A percentile compares a stretch with the other conserved stretches of the same genome.
phyloP scores from a whole-genome alignment of 1,139 yeast genomes.

The Blastobotrys malaysiensis region DNA sequence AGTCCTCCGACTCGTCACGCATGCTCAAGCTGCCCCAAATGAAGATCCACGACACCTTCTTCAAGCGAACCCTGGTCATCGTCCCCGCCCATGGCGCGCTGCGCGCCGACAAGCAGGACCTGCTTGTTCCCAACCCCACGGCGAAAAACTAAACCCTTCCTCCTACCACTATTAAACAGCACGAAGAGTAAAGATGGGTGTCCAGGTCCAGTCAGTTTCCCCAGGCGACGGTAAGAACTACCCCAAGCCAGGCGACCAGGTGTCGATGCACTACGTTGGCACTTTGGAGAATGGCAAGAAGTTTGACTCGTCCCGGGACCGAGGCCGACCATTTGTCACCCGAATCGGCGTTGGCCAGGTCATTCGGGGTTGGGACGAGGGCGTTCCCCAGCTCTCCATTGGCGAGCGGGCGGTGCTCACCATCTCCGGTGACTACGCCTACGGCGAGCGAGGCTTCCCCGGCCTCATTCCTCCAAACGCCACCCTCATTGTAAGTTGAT shows the following conservation, averaged over 20 bases:
- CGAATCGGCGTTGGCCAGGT: slow-evolving; percentile 94
- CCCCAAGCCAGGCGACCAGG: slow-evolving; percentile 82
- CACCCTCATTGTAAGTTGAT: slow-evolving; percentile 51
- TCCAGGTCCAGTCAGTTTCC: slow-evolving; percentile 32
- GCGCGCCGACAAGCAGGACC: slow-evolving; percentile 22
- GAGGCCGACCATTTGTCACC: slow-evolving; percentile 93
- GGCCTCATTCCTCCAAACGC: slow-evolving; percentile 96
- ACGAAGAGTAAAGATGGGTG: slow-evolving; percentile 33
- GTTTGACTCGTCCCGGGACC: slow-evolving; percentile 90
- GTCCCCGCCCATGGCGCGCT: slow-evolving; percentile 41
- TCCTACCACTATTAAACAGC: not conserved
- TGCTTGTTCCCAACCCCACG: slow-evolving; percentile 11
- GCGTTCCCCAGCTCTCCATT: slow-evolving; percentile 81
- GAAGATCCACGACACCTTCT: slow-evolving; percentile 59
- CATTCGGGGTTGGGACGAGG: slow-evolving; percentile 94
- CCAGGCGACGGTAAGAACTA: slow-evolving; percentile 77
- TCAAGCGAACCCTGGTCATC: slow-evolving; percentile 58
- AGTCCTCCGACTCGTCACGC: slow-evolving; percentile 20
- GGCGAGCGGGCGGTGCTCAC: slow-evolving; percentile 91
- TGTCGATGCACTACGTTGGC: slow-evolving; percentile 88
- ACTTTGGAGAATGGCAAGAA: slow-evolving; percentile 90
- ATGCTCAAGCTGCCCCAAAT: slow-evolving; percentile 49
- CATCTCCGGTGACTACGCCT: slow-evolving; percentile 90
- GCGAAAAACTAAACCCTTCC: not conserved
- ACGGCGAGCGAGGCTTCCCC: slow-evolving; percentile 93